Base-by-base conservation (phyloP, 257 asterid genomes). In the Fraxinus cuspidata region DNA sequence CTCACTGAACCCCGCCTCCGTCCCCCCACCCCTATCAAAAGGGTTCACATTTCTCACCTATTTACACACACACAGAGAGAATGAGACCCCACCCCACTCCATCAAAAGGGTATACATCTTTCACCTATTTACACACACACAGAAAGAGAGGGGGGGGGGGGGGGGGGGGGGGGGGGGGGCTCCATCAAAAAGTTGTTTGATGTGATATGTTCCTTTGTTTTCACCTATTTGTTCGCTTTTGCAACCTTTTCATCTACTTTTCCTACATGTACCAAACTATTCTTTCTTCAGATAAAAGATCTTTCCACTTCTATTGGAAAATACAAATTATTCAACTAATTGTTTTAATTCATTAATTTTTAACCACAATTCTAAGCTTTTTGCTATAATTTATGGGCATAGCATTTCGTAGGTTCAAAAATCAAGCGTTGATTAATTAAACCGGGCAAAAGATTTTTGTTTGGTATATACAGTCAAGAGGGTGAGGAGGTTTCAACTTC, bases 201-300 rank as follows among this genome's bases (percentile, higher is more conserved):
- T 77, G 79, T 81, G 87, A 87, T 80, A 63, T 73, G 89, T 69
- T 72, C 63, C 51, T 73, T 84, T 75, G 74, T 80, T 85, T 80
- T 28, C 81, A 73, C 82, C 64, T 34, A 23, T 72, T 70, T 69
- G 29, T 70, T 79, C 74, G 66, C 81, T 79, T 81, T 75, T 28
- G 49, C 63, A 66, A 72, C 81, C 76, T 58, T 79, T 37, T 77
- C 81, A 75, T 63, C 60, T 67, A 49, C 80, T 63, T 69, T 78
- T 80, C 53, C 66, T 38, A 70, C 42, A 49, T 38, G 32, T 44
- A 74, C 65, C 29, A 16, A 72, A 72, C 40, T 44, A 44, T 72
- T 72, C 66, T 47, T 49, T 42, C 56, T 18, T 70, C 25, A 63
- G 35, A 25, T 47, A 70, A 25, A 77, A 68, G 42, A 70, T 82